These are phyloP conservation scores for Suillus variegatus DNA, from an alignment of 768 basidiomycete species.

Conservation along the genomic window DNA sequence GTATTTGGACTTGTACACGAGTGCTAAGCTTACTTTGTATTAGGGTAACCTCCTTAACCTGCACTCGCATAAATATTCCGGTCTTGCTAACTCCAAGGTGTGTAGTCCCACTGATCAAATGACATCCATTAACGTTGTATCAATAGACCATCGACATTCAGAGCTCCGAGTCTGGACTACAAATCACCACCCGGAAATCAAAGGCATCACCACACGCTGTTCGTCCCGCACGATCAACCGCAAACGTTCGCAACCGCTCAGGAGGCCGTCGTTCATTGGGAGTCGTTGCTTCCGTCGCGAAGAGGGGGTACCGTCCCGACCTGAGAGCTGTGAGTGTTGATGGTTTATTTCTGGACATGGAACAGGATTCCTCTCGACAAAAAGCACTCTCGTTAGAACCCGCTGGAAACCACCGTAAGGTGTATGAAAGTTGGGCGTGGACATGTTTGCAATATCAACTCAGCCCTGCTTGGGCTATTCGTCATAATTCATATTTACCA, in stretches of 20 bases:
- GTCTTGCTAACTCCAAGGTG: slow-evolving; percentile 83
- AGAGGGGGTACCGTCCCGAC: slow-evolving; percentile 76
- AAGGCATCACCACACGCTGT: slow-evolving; percentile 57
- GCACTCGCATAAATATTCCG: slow-evolving; percentile 93
- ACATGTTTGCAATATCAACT: slow-evolving; percentile 83
- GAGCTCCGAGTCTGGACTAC: slow-evolving; percentile 55
- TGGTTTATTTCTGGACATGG: neutral
- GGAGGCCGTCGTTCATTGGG: slow-evolving; percentile 72
- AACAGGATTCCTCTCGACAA: slow-evolving; percentile 2
- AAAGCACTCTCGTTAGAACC: slow-evolving; percentile 91
- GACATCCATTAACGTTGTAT: slow-evolving; percentile 4
- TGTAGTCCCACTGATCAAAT: slow-evolving; percentile 8
- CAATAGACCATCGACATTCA: slow-evolving; percentile 65
- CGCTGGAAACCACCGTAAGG: slow-evolving; percentile 65
- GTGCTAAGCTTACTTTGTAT: slow-evolving; percentile 12
- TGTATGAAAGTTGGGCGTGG: slow-evolving; percentile 89
- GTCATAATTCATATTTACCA: slow-evolving; percentile 20
- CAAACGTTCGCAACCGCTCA: slow-evolving; percentile 64
- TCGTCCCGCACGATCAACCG: slow-evolving; percentile 45
- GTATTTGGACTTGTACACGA: neutral
- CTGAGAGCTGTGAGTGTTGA: slow-evolving; percentile 65
- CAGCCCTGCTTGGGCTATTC: slow-evolving; percentile 24
- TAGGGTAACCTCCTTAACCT: slow-evolving; percentile 87
- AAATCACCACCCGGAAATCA: slow-evolving; percentile 66
- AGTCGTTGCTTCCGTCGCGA: slow-evolving; percentile 58